A percentile compares a stretch with the other conserved stretches of the same genome.
Conservation (phyloP, 2,329 filamentous ascomycete genomes). For the Ophidiomyces ophidiicola region DNA sequence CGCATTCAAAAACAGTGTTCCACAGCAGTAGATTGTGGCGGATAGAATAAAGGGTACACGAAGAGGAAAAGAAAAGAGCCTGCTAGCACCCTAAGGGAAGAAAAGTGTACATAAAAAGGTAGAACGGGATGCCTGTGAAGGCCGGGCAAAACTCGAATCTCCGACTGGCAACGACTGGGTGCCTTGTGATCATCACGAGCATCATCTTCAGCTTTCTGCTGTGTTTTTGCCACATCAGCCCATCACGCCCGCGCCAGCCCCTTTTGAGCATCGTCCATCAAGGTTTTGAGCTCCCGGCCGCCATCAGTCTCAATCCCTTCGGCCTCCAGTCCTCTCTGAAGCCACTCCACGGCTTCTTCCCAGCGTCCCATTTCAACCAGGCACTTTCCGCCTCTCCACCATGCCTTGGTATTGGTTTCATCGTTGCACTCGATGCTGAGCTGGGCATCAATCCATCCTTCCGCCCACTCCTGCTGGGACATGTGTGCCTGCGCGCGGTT, state of each 20-base stretch:
- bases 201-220: too few relatives aligned
- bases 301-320: constrained; percentile 50
- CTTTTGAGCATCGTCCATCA: constrained; percentile 50
- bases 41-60: too few relatives aligned
- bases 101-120: background rate
- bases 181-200: too few relatives aligned
- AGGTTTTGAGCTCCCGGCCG: constrained; percentile 43
- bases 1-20: background rate
- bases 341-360: constrained; percentile 70
- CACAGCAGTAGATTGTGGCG: background rate
- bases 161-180: too few relatives aligned
- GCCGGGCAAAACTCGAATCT: background rate
- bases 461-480: constrained; percentile 67
- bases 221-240: background rate
- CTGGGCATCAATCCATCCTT: constrained; percentile 78
- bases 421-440: constrained; percentile 77
- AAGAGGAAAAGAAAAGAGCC: constrained; percentile 1
- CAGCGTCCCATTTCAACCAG: constrained; percentile 80
- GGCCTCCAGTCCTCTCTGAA: constrained; percentile 65
- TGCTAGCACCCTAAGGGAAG: background rate
- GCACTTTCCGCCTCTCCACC: constrained; percentile 79
- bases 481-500: constrained; percentile 89
- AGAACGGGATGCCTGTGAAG: background rate
- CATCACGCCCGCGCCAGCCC: constrained; percentile 41
- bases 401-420: constrained; percentile 81